Evolutionary conservation across 345 rosid genomes (phyloP), one percentile per base, ranked within the genome.

Genomic region (Angophora floribunda): DNA sequence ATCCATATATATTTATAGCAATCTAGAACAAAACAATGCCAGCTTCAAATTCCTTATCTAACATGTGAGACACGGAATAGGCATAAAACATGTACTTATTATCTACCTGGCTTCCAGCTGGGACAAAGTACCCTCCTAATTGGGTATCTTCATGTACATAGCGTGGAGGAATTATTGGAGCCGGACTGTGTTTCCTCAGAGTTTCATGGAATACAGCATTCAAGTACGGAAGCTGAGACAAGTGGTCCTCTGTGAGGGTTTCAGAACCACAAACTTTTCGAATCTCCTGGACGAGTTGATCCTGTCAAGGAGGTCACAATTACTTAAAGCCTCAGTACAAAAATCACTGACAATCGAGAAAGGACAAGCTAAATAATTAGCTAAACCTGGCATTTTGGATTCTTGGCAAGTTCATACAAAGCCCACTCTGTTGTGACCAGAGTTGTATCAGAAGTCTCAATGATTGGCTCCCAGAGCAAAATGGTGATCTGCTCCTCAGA

Each of bases 371-470:
- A 78, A 61, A 14, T 53, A 51, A 16, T 53, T 11, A 41, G 70
- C 85, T 41, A 26, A 88, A 95, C 97, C 96, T 95, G 99, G 4
- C 90, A 90, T 44, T 7, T 88, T 41, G 93, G 93, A 90, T 92
- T 91, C 87, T 94, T 97, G 9, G 98, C 98, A 13, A 98, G 98
- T 88, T 98, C 97, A 86, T 95, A 95, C 15, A 97, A 90, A 3
- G 98, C 99, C 99, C 99, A 97, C 92, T 98, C 99, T 44, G 98
- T 91, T 86, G 97, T 89, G 47, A 97, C 97, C 90, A 96, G 61
- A 87, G 97, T 95, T n/a, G 99, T 95, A 87, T 97, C 99, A 9
- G 98, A 70, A 52, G 95, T 89, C 91, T 97, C 98, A 3, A 97
- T 95, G 22, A 98, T 95, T 7, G 93, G 79, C 89, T 98, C 99